These are phyloP conservation scores for Fragaria nilgerrensis DNA, from an alignment of 306 rosid species.

Conservation along the genomic window DNA sequence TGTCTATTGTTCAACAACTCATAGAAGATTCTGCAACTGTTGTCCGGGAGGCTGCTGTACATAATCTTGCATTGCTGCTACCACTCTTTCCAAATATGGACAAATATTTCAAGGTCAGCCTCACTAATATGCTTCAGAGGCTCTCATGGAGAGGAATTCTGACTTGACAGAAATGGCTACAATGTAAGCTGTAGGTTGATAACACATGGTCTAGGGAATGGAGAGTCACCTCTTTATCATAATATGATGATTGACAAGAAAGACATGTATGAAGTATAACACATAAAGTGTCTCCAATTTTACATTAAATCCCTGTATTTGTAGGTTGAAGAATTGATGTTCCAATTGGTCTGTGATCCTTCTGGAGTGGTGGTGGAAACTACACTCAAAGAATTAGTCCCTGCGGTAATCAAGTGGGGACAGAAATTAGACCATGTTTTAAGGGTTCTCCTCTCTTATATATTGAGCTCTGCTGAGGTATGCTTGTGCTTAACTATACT, in stretches of 20 bases:
- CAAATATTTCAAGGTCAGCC: slow-evolving; percentile 99
- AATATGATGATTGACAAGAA: slow-evolving; percentile 37
- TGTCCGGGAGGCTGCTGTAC: slow-evolving; percentile 95
- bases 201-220: slow-evolving; percentile 85
- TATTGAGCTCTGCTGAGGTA: slow-evolving; percentile 77
- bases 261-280: slow-evolving; percentile 19
- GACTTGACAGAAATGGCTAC: slow-evolving; percentile 96
- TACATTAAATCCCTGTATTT: slow-evolving; percentile 34
- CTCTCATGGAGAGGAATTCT: slow-evolving; percentile 99
- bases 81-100: slow-evolving; percentile 88
- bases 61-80: slow-evolving; percentile 92
- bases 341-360: slow-evolving; percentile 90
- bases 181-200: slow-evolving; percentile 96
- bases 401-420: slow-evolving; percentile 90
- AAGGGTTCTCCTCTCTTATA: slow-evolving; percentile 62
- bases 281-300: slow-evolving; percentile 34
- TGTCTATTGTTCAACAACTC: slow-evolving; percentile 91
- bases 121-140: slow-evolving; percentile 99
- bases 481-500: slow-evolving; percentile 23
- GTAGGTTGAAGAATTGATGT: slow-evolving; percentile 97
- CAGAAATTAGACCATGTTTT: slow-evolving; percentile 75
- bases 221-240: slow-evolving; percentile 54
- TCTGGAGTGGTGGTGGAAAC: slow-evolving; percentile 94
- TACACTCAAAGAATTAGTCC: slow-evolving; percentile 78
- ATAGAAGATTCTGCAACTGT: slow-evolving; percentile 88